These are phyloP conservation scores for Pseudoneurospora amorphoporcata DNA, from an alignment of 495 filamentous ascomycete genomes.

Conservation along the genomic window DNA sequence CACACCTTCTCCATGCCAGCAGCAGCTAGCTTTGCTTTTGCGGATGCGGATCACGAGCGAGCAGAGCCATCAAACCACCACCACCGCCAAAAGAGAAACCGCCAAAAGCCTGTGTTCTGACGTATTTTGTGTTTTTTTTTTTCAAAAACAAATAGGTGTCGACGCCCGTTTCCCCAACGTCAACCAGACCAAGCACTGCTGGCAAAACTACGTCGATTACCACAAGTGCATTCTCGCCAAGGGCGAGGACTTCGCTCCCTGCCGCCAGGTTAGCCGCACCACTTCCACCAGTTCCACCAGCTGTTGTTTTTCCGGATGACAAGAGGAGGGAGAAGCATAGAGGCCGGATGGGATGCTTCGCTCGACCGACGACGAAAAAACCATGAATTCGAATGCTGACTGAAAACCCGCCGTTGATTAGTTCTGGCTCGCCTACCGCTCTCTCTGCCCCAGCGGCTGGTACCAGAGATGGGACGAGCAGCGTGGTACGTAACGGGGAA, in stretches of 20 bases:
- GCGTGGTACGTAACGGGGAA: conserved; percentile 56
- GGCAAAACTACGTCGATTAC: conserved; percentile 99
- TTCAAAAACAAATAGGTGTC: conserved; percentile 54
- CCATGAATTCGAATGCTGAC: background rate
- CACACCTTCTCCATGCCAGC: background rate
- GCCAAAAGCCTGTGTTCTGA: background rate
- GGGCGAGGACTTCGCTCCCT: conserved; percentile 97
- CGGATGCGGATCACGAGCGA: background rate
- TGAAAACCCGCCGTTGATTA: conserved; percentile 20
- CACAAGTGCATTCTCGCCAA: conserved; percentile 98
- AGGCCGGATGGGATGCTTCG: background rate
- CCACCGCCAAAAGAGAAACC: background rate
- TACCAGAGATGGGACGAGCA: conserved; percentile 94
- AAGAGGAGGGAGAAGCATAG: conserved; percentile 8
- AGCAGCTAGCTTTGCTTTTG: background rate
- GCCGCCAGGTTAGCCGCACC: conserved; percentile 66
- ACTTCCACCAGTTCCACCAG: background rate
- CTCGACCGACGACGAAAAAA: background rate
- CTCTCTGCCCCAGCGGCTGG: conserved; percentile 94
- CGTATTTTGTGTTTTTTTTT: background rate
- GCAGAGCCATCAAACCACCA: conserved; percentile 12
- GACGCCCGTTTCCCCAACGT: conserved; percentile 97
- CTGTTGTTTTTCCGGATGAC: conserved; percentile 2
- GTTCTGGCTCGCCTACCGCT: conserved; percentile 94
- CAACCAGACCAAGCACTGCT: conserved; percentile 92